These are phyloP conservation scores for Camelina sativa DNA, from an alignment of 345 rosid genomes.

Conservation along the genomic window DNA sequence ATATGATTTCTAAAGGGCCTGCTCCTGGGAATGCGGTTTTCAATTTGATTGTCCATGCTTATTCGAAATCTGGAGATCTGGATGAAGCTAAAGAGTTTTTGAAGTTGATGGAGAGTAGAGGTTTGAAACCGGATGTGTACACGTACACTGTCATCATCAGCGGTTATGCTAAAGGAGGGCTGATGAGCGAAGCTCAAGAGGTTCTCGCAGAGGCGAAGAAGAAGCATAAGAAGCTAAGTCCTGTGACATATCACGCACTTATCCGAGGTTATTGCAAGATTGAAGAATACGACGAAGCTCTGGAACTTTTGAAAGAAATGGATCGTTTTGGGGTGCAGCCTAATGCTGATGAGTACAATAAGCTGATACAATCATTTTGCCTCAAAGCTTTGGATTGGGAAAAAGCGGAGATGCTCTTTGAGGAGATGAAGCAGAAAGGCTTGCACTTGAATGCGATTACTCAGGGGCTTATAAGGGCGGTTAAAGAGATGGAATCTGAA, in stretches of 20 bases:
- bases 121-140: slow-evolving; percentile 80
- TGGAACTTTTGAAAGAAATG: slow-evolving; percentile 75
- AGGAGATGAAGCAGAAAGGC: slow-evolving; percentile 70
- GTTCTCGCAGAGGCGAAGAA: slow-evolving; percentile 69
- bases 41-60: slow-evolving; percentile 61
- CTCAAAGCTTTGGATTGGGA: slow-evolving; percentile 79
- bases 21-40: slow-evolving; percentile 84
- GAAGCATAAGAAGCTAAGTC: slow-evolving; percentile 68
- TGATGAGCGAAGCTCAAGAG: slow-evolving; percentile 69
- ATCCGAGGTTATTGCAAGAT: slow-evolving; percentile 83
- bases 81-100: slow-evolving; percentile 59
- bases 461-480: slow-evolving; percentile 67
- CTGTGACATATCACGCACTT: slow-evolving; percentile 75
- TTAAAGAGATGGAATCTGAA: slow-evolving; percentile 78
- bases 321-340: slow-evolving; percentile 63
- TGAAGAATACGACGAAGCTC: slow-evolving; percentile 72
- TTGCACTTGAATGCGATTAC: slow-evolving; percentile 76
- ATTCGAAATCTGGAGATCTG: slow-evolving; percentile 64
- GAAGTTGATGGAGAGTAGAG: slow-evolving; percentile 74
- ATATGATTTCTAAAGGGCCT: slow-evolving; percentile 79
- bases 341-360: slow-evolving; percentile 71
- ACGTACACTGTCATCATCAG: slow-evolving; percentile 80
- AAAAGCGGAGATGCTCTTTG: slow-evolving; percentile 67
- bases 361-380: slow-evolving; percentile 81
- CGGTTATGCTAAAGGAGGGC: slow-evolving; percentile 73